phyloP scores from a whole-genome alignment of 305 asterid species.

The Solanum hybrid region DNA sequence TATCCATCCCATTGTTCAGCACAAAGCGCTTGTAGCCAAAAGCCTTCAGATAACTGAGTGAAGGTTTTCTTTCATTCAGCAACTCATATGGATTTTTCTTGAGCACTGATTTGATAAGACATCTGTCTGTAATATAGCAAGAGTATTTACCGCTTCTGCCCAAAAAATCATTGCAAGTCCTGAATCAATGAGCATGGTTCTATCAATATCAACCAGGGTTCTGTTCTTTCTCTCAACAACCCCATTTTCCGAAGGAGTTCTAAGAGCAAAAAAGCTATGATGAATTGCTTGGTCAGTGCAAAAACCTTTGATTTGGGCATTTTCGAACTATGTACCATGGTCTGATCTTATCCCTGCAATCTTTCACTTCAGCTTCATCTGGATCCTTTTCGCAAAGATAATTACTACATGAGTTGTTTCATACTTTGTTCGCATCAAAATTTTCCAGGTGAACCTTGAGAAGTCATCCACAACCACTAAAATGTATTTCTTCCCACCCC shows the following conservation, averaged over 20 bases:
- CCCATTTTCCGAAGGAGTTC: background rate
- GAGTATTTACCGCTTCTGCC: too few relatives aligned
- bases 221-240: background rate
- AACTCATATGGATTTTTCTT: too few relatives aligned
- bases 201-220: background rate
- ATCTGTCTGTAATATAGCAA: too few relatives aligned
- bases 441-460: background rate
- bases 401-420: background rate
- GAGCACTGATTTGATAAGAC: too few relatives aligned
- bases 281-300: background rate
- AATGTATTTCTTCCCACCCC: background rate
- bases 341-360: background rate
- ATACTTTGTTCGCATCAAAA: background rate
- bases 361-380: background rate
- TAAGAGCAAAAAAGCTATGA: too few relatives aligned
- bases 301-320: background rate
- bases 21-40: too few relatives aligned
- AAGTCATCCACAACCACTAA: background rate
- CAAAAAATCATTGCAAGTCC: too few relatives aligned
- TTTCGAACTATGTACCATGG: background rate
- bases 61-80: too few relatives aligned
- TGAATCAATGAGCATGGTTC: too few relatives aligned
- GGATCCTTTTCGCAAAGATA: too few relatives aligned
- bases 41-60: too few relatives aligned
- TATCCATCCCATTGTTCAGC: too few relatives aligned